Evolutionary conservation across 371 early-diverging fungal species (phyloP).

Genomic region (Apophysomyces ossiformis): DNA sequence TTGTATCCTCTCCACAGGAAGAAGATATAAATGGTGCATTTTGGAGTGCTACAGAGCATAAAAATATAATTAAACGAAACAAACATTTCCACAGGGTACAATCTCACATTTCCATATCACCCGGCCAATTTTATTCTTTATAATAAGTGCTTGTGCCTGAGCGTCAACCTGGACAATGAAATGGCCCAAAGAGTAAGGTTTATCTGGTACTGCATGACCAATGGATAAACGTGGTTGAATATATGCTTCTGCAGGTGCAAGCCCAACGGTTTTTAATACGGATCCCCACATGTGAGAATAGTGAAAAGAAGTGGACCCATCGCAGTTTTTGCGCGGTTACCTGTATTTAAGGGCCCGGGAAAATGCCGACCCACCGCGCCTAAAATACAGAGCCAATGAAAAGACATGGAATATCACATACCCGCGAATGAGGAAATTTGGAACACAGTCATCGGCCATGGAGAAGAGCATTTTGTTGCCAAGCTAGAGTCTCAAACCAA

Average conservation of each 20-base stretch:
- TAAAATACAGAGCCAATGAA: too few relatives aligned
- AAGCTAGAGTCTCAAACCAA: too few relatives aligned
- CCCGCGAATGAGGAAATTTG: too few relatives aligned
- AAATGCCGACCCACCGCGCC: slow-evolving; percentile 1
- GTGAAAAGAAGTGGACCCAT: slow-evolving; percentile 10
- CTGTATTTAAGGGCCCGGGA: not conserved
- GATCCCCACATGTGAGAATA: slow-evolving; percentile 14
- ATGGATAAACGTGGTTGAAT: slow-evolving; percentile 30
- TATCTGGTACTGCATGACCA: slow-evolving; percentile 21
- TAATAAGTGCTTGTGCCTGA: slow-evolving; percentile 18
- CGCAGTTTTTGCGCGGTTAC: not conserved
- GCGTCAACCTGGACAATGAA: slow-evolving; percentile 24
- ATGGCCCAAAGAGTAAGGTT: slow-evolving; percentile 22
- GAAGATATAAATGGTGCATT: slow-evolving; percentile 45
- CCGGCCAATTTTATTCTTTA: slow-evolving; percentile 21
- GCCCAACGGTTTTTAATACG: slow-evolving; percentile 23
- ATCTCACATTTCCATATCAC: slow-evolving; percentile 27
- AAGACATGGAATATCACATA: too few relatives aligned
- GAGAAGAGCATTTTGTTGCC: too few relatives aligned
- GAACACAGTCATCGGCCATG: too few relatives aligned
- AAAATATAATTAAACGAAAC: not conserved
- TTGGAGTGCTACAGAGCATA: slow-evolving; percentile 33
- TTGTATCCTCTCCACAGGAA: slow-evolving; percentile 34
- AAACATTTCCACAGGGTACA: not conserved
- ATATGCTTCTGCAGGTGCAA: slow-evolving; percentile 25